Evolutionary conservation across 306 rosid genomes (phyloP), one percentile per base, ranked within the genome.

Genomic region (Sindora glabra): DNA sequence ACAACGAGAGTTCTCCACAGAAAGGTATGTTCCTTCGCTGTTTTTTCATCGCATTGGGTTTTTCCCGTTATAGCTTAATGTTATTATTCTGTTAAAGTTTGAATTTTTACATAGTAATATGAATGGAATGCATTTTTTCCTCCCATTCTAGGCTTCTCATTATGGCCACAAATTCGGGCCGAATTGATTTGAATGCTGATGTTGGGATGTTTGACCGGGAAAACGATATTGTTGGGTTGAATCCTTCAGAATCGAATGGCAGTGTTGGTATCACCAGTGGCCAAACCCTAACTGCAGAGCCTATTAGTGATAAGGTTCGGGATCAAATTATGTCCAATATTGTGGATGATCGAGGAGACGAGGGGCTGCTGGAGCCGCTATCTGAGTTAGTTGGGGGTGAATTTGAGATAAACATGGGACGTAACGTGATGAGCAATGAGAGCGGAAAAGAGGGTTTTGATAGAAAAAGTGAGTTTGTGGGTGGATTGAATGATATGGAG

Each of bases 101-200:
- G 15, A 11, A 17, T 6, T 46, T 46, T 29, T 2, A 29, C 40
- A 44, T 10, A 2, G 50, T 25, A 7, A 59, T 55, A 25, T 62
- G 45, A 56, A 18, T 42, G 26, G 40, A 30, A 21, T 24, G 5
- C 9, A 22, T 41, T 3, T 39, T 15, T 44, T 15, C 51, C 47
- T 10, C 25, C 1, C 51, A 48, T 65, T 68, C 73, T 70, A 75
- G 81, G 79, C 51, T 73, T 71, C 37, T 7, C 15, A 23, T 37
- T 14, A 74, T 76, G 89, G 68, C 81, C 54, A 39, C 15, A 9
- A 54, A 59, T 74, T 47, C 81, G 5, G 67, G 47, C 32, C 56
- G 15, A 17, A 62, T 79, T 13, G 82, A 78, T 78, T 73, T 89
- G 10, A 71, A 81, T 48, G 40, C 77, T 21, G 95, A 77, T 22